phyloP scores from a whole-genome alignment of 495 filamentous ascomycete genomes.

The Neohortaea acidophila region DNA sequence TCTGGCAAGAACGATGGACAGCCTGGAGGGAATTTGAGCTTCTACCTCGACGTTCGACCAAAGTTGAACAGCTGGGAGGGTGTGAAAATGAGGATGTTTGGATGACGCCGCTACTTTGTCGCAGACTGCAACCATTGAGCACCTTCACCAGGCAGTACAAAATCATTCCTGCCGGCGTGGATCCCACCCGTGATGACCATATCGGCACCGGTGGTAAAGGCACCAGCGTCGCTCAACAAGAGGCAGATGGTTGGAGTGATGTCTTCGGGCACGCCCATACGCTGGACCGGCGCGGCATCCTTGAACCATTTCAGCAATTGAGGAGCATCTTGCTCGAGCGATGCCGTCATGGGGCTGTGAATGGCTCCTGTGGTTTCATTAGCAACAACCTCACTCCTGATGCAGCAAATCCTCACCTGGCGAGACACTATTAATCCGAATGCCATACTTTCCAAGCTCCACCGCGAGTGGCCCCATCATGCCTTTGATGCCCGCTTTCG shows the following conservation, averaged over 20 bases:
- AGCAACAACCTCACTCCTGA: neutral
- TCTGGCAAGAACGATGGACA: conserved; percentile 45
- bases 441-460: too few species aligned
- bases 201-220: neutral
- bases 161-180: too few species aligned
- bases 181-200: neutral
- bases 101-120: too few species aligned
- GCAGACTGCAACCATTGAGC: too few species aligned
- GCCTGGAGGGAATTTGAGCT: conserved; percentile 49
- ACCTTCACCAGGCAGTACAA: too few species aligned
- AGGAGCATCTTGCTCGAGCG: neutral
- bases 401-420: neutral
- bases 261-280: too few species aligned
- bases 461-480: too few species aligned
- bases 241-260: neutral
- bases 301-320: neutral
- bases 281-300: too few species aligned
- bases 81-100: conserved; percentile 66
- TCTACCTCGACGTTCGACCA: conserved; percentile 87
- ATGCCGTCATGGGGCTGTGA: neutral
- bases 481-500: too few species aligned
- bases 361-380: neutral
- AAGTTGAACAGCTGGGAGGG: conserved; percentile 90
- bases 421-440: neutral
- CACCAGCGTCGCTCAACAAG: neutral